Conservation (phyloP, 805 yeast species). For the Schizosaccharomyces octosporus region DNA sequence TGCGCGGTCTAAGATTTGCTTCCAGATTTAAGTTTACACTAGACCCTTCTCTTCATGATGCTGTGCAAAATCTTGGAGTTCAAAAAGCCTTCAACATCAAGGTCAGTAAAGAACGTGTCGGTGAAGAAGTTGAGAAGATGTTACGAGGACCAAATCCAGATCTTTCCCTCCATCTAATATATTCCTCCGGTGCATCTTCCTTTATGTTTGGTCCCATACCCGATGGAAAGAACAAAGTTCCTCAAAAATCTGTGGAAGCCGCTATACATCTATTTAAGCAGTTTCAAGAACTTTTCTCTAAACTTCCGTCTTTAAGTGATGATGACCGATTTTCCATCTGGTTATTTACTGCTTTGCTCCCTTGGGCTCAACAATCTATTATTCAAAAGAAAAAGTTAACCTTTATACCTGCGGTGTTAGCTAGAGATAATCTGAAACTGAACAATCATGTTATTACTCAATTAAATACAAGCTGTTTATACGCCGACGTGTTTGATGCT, state of each 20-base stretch:
- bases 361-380: not conserved
- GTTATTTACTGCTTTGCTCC: not conserved
- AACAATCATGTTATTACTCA: not conserved
- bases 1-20: constrained; percentile 70
- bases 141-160: constrained; percentile 18
- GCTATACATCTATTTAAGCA: constrained; percentile 4
- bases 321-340: not conserved
- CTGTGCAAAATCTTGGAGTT: constrained; percentile 40
- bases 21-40: constrained; percentile 46
- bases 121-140: constrained; percentile 60
- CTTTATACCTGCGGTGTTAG: not conserved
- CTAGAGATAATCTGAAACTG: not conserved
- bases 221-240: constrained; percentile 7
- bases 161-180: constrained; percentile 7
- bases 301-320: not conserved
- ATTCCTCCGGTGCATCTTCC: constrained; percentile 4
- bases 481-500: not conserved
- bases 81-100: constrained; percentile 37
- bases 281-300: not conserved
- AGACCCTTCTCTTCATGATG: constrained; percentile 27
- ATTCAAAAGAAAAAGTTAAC: not conserved
- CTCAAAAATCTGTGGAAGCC: constrained; percentile 3
- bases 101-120: constrained; percentile 75
- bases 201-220: constrained; percentile 7
- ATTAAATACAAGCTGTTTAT: not conserved